Evolutionary conservation across 2,329 filamentous ascomycete genomes (phyloP), one percentile per base, ranked within the genome.

Genomic region (Westerdykella ornata): DNA sequence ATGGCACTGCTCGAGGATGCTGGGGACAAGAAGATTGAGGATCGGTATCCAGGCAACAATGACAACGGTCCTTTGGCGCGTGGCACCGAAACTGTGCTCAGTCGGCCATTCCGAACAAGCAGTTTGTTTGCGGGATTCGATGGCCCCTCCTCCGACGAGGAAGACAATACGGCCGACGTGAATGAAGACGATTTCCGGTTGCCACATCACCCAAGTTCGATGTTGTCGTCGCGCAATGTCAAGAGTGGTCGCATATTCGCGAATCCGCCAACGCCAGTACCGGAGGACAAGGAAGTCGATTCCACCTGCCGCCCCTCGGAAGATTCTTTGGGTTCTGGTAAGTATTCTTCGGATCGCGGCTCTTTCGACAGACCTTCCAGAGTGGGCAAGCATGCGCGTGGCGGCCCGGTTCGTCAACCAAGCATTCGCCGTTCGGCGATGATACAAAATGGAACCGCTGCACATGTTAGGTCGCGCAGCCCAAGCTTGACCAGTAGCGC

Each of bases 71-170:
- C 85, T 2, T 68, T 88, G 31, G 80, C 81, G 1, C 69, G 65
- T 15, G 67, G 71, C 41, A 73, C 78, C 12, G 76, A 73, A 39
- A 73, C 75, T 2, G 76, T 80, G 2, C 72, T 84, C 59, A 77
- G 82, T 45, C 77, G 82, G 13, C 84, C 85, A 1, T 81, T 85
- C 57, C 76, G 86, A 41, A 82, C 86, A 37, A 90, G 85, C 65
- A 92, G 85, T 59, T 71, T 94, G n/a, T 92, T 92, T 64, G 85
- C 86, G 22, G 86, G 86, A 0, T 92, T 94, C 51, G 85, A 90
- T 35, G 79, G 78, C 11, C 74, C 72, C 34, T 87, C 80, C 55
- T 65, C 63, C 37, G 65, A 66, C 29, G 65, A 68, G 42, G 73
- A 74, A 43, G 72, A 74, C 26, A 54, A 57, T 15, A 82, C 82